Evolutionary conservation across 163 green algal species (phyloP), one percentile per base, ranked within the genome.

Genomic region (Smithsoniella earleae): DNA sequence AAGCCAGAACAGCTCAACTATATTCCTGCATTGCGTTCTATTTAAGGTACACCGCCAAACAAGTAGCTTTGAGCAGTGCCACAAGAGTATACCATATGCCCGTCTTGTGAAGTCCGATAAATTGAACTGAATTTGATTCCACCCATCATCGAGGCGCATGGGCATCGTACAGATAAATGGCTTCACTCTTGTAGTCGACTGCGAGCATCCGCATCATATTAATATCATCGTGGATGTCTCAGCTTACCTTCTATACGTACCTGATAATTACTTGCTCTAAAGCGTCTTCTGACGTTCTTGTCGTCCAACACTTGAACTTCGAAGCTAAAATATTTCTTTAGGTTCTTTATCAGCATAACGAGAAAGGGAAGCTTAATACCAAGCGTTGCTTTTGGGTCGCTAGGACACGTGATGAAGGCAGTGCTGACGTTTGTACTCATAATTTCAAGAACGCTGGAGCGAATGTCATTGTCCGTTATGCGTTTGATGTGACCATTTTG

Each of bases 61-160:
- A n/a, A n/a, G n/a, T n/a, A n/a, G n/a, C n/a, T n/a, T n/a, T n/a
- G n/a, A n/a, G n/a, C n/a, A n/a, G n/a, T n/a, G n/a, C n/a, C n/a
- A n/a, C n/a, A n/a, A n/a, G n/a, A n/a, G 31, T 79, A 63, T 73
- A 90, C 85, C 89, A 74, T 98, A 98, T 8, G 92, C 92, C 27
- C 89, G 81, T 3, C 89, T 81, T 6, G 91, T 95, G 82, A 98
- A 98, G 83, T 98, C 94, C 44, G 86, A 85, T 45, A 99, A 85
- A 83, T 99, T 97, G 83, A 99, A 97, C 78, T 95, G 90, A 34
- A 99, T 93, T 79, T 97, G 90, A 83, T 98, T 98, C 94, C 94
- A 99, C 31, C 94, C 94, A 66, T 96, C 88, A 74, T 98, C 94
- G 28, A 99, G 82, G 16, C 90, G 85, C 89, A 99, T 95, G n/a